A percentile compares a stretch with the other conserved stretches of the same genome.
phyloP scores from a whole-genome alignment of 2,329 filamentous ascomycete species.

The Trichoderma endophyticum region DNA sequence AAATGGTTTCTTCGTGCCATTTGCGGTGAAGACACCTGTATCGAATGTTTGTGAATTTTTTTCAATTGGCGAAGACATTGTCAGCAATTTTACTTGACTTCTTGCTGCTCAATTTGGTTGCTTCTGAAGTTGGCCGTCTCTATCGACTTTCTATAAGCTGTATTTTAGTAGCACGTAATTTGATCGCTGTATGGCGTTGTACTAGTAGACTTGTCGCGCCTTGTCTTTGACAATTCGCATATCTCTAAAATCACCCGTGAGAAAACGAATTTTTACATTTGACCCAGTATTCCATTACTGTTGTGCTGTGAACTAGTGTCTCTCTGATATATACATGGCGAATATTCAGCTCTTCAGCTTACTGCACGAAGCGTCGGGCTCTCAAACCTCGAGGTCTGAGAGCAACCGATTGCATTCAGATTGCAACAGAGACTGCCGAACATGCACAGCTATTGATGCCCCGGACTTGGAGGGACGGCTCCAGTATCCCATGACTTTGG shows the following conservation, averaged over 20 bases:
- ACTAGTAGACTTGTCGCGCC: neutral
- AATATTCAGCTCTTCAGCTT: neutral
- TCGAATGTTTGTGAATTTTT: neutral
- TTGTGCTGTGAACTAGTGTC: neutral
- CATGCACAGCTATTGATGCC: conserved; percentile 18
- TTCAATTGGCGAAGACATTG: neutral
- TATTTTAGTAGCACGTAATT: neutral
- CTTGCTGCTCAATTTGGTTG: neutral
- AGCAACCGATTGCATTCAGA: neutral
- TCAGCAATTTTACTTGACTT: neutral
- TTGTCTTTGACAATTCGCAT: neutral
- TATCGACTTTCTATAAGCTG: neutral
- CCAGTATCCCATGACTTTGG: conserved; percentile 40
- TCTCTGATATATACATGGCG: neutral
- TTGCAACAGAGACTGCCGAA: too few relatives aligned
- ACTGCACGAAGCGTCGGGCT: neutral
- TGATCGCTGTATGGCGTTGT: neutral
- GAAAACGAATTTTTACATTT: neutral
- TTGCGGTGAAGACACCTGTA: neutral
- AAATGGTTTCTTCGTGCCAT: neutral
- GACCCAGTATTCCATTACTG: neutral
- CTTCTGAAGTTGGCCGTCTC: neutral
- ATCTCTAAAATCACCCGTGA: neutral
- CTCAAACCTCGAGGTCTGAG: neutral
- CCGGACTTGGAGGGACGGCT: conserved; percentile 49